Evolutionary conservation across 495 filamentous ascomycete genomes (phyloP).

Genomic region (Lindgomyces ingoldianus): DNA sequence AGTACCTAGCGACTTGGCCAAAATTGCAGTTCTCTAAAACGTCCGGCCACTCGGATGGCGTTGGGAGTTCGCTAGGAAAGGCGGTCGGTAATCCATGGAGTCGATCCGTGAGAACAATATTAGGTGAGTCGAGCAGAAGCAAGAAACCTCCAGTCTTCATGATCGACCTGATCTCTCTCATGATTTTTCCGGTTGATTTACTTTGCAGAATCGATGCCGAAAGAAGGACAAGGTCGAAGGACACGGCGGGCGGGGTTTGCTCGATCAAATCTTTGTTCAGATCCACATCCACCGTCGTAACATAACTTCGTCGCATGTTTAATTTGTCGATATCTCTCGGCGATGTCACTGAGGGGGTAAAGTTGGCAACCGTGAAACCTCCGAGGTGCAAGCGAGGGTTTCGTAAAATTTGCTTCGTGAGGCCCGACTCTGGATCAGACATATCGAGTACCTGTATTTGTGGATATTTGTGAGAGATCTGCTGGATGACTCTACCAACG

Average conservation of each 20-base stretch:
- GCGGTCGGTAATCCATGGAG: no score
- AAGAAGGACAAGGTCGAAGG: not conserved
- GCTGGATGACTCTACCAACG: not conserved
- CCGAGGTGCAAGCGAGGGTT: not conserved
- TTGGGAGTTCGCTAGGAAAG: not conserved
- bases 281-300: no score
- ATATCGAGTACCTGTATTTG: not conserved
- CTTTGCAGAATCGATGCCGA: not conserved
- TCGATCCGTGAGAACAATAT: no score
- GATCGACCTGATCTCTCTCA: not conserved
- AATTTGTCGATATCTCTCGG: not conserved
- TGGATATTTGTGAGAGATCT: not conserved
- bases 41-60: not conserved
- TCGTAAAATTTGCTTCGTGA: not conserved
- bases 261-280: no score
- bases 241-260: no score
- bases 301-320: no score
- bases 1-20: not conserved
- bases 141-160: not conserved
- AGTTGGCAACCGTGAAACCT: not conserved
- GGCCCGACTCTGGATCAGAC: not conserved
- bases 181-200: not conserved
- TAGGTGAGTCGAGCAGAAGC: no score
- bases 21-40: not conserved
- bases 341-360: not conserved